Conservation (phyloP, 805 yeast genomes). For the Myxozyma neglecta region DNA sequence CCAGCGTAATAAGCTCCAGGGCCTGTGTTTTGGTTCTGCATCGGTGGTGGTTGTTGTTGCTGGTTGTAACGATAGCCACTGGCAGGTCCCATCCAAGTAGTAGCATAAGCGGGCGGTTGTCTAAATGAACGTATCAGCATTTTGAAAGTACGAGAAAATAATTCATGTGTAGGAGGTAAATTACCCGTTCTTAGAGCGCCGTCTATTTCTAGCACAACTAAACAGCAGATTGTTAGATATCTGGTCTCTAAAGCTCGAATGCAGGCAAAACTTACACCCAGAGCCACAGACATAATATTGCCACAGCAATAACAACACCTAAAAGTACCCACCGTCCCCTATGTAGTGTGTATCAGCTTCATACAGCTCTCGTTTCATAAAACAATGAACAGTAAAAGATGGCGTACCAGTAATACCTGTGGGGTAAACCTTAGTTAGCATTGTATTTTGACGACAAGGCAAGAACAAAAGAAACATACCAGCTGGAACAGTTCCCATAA, state of each 20-base stretch:
- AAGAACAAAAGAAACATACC: slow-evolving; percentile 5
- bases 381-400: too few species aligned
- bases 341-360: background rate
- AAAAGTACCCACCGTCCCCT: slow-evolving; percentile 29
- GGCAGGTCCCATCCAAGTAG: slow-evolving; percentile 23
- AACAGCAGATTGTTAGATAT: background rate
- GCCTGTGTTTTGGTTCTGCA: slow-evolving; percentile 3
- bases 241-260: background rate
- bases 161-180: background rate
- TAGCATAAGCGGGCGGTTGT: slow-evolving; percentile 26
- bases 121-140: background rate
- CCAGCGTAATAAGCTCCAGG: slow-evolving; percentile 24
- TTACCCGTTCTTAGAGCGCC: slow-evolving; percentile 20
- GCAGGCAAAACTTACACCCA: slow-evolving; percentile 14
- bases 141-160: background rate
- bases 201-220: slow-evolving; percentile 18
- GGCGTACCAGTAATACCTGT: slow-evolving; percentile 25
- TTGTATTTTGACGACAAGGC: background rate
- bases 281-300: slow-evolving; percentile 7
- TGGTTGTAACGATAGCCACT: slow-evolving; percentile 8
- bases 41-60: background rate
- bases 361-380: too few species aligned
- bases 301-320: slow-evolving; percentile 16
- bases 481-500: slow-evolving; percentile 20
- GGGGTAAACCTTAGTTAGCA: background rate